phyloP scores from a whole-genome alignment of 2,329 filamentous ascomycete species.

The Cyphellophora europaea region DNA sequence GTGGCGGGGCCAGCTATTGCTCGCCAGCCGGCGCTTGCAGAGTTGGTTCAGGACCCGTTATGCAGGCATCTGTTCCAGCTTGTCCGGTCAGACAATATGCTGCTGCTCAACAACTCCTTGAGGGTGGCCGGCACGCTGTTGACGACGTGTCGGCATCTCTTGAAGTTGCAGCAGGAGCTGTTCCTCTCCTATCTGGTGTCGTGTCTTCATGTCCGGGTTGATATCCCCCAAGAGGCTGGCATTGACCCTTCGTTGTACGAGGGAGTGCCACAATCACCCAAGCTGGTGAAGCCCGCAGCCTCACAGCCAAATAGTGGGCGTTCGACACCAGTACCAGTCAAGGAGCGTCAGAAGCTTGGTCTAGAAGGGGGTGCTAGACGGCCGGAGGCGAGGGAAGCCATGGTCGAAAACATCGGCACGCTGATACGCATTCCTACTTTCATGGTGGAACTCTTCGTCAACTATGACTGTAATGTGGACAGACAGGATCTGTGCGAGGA shows the following conservation, averaged over 20 bases:
- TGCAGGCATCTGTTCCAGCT: conserved; percentile 95
- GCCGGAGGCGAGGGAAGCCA: conserved; percentile 90
- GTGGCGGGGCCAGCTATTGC: conserved; percentile 93
- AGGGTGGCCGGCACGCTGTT: conserved; percentile 85
- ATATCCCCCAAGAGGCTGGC: conserved; percentile 80
- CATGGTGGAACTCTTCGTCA: conserved; percentile 91
- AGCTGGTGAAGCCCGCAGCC: conserved; percentile 69
- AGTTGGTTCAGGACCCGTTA: conserved; percentile 81
- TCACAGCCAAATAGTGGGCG: conserved; percentile 70
- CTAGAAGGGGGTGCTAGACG: conserved; percentile 86
- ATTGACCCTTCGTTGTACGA: conserved; percentile 89
- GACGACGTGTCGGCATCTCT: conserved; percentile 77
- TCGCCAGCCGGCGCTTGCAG: conserved; percentile 77
- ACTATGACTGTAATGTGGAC: conserved; percentile 94
- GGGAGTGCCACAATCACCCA: conserved; percentile 84
- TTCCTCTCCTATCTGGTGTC: conserved; percentile 91
- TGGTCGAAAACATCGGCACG: conserved; percentile 94
- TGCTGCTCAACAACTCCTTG: conserved; percentile 83
- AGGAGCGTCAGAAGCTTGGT: conserved; percentile 84
- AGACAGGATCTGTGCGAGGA: conserved; percentile 89
- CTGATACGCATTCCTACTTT: conserved; percentile 88
- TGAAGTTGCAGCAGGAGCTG: conserved; percentile 94
- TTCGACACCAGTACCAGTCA: conserved; percentile 80
- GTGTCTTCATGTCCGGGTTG: conserved; percentile 86
- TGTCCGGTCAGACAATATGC: conserved; percentile 91